Evolutionary conservation across 352 stramenopile species (phyloP), one percentile per base, ranked within the genome.

Genomic region (Pythium vanterpoolii): DNA sequence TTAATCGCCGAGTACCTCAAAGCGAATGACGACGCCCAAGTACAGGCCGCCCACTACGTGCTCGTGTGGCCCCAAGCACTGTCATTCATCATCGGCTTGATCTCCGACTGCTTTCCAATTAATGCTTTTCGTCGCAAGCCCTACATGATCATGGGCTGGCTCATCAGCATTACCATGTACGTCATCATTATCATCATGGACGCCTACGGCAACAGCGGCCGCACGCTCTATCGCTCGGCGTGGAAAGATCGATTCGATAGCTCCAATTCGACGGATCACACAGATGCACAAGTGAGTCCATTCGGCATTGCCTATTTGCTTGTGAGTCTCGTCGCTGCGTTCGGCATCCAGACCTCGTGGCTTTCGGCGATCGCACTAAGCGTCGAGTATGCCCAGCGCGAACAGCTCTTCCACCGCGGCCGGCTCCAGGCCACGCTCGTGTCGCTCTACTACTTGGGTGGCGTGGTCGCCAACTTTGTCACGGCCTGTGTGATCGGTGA

Each of bases 61-160:
- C 69, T 83, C 49, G 64, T 72, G 16, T 79, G 83, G 44, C 81
- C 72, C 31, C 79, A 59, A 46, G 77, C 64, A 0, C 85, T 92
- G 43, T 79, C 86, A 42, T 74, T 94, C 27, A 51, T 93, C n/a
- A 74, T 90, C 56, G 86, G 84, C 21, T 72, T 94, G 21, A 14
- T 87, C 1, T 79, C 69, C 14, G 86, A 96, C 58, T 71, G 59
- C 19, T 71, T 74, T 39, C 76, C 86, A 7, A 76, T 94, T 42
- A 72, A 60, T 27, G 79, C 80, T 4, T 85, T 74, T 54, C 85
- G 74, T 14, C 70, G 84, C 23, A 93, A 91, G 61, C 62, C 81
- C 18, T 96, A 95, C 66, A 91, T 95, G 63, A 64, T 88, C 4
- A 45, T 84, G 10, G 86, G 86, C 26, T 76, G 64, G 64, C 16